Conservation (phyloP, 805 yeast species). For the Starmerella ratchasimensis region DNA sequence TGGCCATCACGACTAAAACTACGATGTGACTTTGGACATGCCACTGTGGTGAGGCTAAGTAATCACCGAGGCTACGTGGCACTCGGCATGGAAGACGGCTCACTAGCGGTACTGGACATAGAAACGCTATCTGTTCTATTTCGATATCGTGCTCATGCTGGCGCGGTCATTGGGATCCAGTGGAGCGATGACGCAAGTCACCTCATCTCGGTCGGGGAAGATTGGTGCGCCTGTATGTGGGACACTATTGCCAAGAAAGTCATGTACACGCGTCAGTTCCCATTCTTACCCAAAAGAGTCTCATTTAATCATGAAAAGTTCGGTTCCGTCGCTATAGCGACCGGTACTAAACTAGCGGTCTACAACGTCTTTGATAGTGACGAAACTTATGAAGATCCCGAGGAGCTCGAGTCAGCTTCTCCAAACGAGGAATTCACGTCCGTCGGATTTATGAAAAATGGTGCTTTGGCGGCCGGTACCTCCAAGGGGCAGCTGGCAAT, state of each 20-base stretch:
- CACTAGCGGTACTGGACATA: slow-evolving; percentile 11
- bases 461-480: slow-evolving; percentile 8
- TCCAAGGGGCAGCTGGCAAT: slow-evolving; percentile 8
- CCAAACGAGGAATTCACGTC: not conserved
- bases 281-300: slow-evolving; percentile 5
- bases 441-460: slow-evolving; percentile 1
- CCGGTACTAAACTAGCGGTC: not conserved
- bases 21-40: slow-evolving; percentile 9
- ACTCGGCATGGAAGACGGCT: slow-evolving; percentile 10
- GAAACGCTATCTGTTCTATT: slow-evolving; percentile 10
- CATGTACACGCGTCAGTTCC: slow-evolving; percentile 5
- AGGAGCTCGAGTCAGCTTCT: not conserved
- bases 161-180: slow-evolving; percentile 2
- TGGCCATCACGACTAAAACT: slow-evolving; percentile 12
- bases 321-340: slow-evolving; percentile 1
- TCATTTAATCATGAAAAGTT: slow-evolving; percentile 1
- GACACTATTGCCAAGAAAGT: not conserved
- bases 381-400: not conserved
- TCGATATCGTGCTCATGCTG: slow-evolving; percentile 8
- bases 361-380: not conserved
- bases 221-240: slow-evolving; percentile 16
- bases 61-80: slow-evolving; percentile 11
- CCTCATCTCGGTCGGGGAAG: slow-evolving; percentile 11
- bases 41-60: slow-evolving; percentile 8
- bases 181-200: slow-evolving; percentile 11